These are phyloP conservation scores for Plectosphaerella cucumerina DNA, from an alignment of 2,329 filamentous ascomycete genomes.

Conservation along the genomic window DNA sequence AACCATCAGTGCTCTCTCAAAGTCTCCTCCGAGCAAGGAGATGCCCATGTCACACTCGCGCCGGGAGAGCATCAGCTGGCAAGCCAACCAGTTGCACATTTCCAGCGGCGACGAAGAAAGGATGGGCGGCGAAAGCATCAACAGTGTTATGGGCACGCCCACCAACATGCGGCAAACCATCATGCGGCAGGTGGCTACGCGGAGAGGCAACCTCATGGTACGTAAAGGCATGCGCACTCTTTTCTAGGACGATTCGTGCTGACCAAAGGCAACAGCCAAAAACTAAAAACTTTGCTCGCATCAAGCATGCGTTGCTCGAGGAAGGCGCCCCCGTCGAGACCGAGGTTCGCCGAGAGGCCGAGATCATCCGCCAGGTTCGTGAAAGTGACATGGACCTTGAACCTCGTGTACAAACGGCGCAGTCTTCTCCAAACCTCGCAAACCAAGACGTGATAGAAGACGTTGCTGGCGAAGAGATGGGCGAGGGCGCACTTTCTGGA, in stretches of 20 bases:
- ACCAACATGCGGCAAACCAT: slow-evolving; percentile 52
- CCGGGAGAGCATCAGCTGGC: slow-evolving; percentile 85
- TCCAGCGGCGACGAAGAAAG: slow-evolving; percentile 68
- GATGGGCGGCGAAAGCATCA: slow-evolving; percentile 57
- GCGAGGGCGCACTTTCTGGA: slow-evolving; percentile 50
- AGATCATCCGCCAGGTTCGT: slow-evolving; percentile 91
- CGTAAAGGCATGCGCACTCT: slow-evolving; percentile 23
- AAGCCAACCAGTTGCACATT: slow-evolving; percentile 83
- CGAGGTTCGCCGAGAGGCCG: slow-evolving; percentile 85
- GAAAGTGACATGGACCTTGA: slow-evolving; percentile 75
- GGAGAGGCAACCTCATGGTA: slow-evolving; percentile 85
- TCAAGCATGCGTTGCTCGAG: slow-evolving; percentile 83
- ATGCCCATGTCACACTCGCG: slow-evolving; percentile 47
- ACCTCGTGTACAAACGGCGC: slow-evolving; percentile 41
- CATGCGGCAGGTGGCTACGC: slow-evolving; percentile 76
- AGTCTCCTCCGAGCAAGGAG: slow-evolving; percentile 64
- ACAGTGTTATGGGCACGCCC: slow-evolving; percentile 19
- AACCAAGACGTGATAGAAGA: slow-evolving; percentile 63
- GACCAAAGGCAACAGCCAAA: slow-evolving; percentile 63
- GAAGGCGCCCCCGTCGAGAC: slow-evolving; percentile 84
- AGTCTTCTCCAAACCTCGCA: slow-evolving; percentile 67
- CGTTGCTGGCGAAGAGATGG: slow-evolving; percentile 66
- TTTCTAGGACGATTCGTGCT: slow-evolving; percentile 13
- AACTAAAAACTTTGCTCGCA: slow-evolving; percentile 91
- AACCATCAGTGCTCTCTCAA: slow-evolving; percentile 45